Evolutionary conservation across 805 yeast species (phyloP), one percentile per base, ranked within the genome.

Genomic region (Teunomyces kruisii): DNA sequence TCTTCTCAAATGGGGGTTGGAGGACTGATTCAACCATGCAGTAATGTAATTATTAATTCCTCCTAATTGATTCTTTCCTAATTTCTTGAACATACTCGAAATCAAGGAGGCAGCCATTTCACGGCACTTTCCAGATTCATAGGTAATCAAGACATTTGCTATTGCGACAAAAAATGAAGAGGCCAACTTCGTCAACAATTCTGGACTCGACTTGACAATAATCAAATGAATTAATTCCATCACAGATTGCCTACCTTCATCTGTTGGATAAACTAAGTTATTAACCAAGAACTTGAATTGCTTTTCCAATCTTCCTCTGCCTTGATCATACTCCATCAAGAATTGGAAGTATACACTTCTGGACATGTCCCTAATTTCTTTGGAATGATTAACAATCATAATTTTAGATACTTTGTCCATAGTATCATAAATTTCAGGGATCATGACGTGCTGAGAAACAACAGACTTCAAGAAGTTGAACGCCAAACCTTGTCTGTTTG

Each of bases 251-350:
- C 97, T 75, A 42, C 99, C 99, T 33, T 80, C 75, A 46, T 86
- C 86, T 3, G 96, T 83, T 4, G 95, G 91, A 60, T 94, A 94
- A 17, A 82, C 76, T 51, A 94, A 69, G 61, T 94, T 94, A 44
- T 80, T 80, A 7, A 91, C 86, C 64, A 94, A 72, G 59, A 85
- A 83, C 51, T 84, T 81, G 66, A 92, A 84, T 52, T 88, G 95
- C 54, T 84, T 87, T 51, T 87, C 94, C 39, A 94, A 62, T 51
- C 88, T 79, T 3, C 92, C 90, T 55, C 83, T 77, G 27, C 98
- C 90, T 68, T 92, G 97, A 55, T 96, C 98, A 58, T 88, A 94
- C 55, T 90, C 96, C 86, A 89, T 86, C 58, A 94, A 67, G 55
- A 94, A 94, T 55, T 84, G 90, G 62, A 81, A 86, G 60, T 82